Percentiles rank a stretch among this genome's conserved stretches.
These are phyloP conservation scores for Aspergillus brunneoviolaceus DNA, from an alignment of 2,329 filamentous ascomycete species.

Conservation along the genomic window DNA sequence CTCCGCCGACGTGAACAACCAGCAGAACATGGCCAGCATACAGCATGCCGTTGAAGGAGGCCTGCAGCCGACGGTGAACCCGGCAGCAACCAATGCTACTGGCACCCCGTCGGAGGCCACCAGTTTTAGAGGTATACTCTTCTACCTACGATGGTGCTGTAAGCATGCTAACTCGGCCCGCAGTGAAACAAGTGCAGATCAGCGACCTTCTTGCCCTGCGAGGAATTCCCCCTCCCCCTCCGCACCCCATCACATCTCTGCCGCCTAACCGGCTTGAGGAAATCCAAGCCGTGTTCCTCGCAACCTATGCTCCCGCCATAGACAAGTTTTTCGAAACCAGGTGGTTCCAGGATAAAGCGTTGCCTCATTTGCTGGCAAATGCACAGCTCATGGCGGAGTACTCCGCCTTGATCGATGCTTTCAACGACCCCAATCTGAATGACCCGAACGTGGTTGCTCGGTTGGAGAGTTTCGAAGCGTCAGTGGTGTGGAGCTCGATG, in stretches of 20 bases:
- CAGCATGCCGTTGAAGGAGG: constrained; percentile 33
- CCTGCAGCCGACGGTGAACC: constrained; percentile 27
- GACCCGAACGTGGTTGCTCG: constrained; percentile 40
- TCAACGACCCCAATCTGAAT: constrained; percentile 41
- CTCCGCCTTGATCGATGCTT: constrained; percentile 59
- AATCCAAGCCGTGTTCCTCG: constrained; percentile 69
- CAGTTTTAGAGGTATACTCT: constrained; percentile 51
- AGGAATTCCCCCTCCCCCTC: constrained; percentile 58
- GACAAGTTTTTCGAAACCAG: constrained; percentile 76
- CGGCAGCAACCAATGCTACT: constrained; percentile 22
- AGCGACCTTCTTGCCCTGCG: constrained; percentile 69
- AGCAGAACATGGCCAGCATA: constrained; percentile 33
- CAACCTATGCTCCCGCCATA: constrained; percentile 72
- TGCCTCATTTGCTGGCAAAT: constrained; percentile 55
- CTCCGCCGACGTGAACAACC: constrained; percentile 55
- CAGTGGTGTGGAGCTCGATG: constrained; percentile 61
- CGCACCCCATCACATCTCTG: constrained; percentile 51
- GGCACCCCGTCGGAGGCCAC: constrained; percentile 40
- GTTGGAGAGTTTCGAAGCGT: constrained; percentile 56
- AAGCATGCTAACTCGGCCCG: constrained; percentile 42
- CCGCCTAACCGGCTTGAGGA: constrained; percentile 58
- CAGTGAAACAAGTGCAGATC: constrained; percentile 68
- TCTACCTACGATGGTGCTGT: background rate
- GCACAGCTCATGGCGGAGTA: constrained; percentile 65
- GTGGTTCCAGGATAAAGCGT: constrained; percentile 69